Conservation (phyloP, 1,139 yeast genomes). For the Suzukiozyma palmioleophila region DNA sequence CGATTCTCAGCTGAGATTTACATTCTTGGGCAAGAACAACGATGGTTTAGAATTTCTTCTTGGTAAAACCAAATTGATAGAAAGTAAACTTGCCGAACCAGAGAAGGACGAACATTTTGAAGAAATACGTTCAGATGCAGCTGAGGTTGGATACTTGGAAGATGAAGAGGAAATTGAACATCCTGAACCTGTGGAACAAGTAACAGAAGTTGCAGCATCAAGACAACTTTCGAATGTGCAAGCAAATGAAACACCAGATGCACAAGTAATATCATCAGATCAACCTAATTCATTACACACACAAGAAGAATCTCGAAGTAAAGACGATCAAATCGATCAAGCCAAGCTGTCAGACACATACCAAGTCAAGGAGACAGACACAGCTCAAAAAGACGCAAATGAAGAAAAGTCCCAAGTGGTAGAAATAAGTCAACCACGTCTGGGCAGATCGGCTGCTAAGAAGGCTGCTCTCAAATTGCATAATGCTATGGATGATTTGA, state of each 20-base stretch:
- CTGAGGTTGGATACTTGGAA: slow-evolving; percentile 9
- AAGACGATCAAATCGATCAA: not conserved
- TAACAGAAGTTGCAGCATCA: slow-evolving; percentile 1
- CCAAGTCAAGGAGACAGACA: slow-evolving; percentile 1
- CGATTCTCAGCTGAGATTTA: slow-evolving; percentile 38
- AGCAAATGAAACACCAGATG: slow-evolving; percentile 1
- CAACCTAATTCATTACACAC: slow-evolving; percentile 1
- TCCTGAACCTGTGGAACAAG: not conserved
- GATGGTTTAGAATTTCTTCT: slow-evolving; percentile 39
- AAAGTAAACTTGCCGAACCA: slow-evolving; percentile 5
- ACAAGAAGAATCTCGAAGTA: slow-evolving; percentile 2
- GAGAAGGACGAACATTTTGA: slow-evolving; percentile 23
- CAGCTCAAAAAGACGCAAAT: not conserved
- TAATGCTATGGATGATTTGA: slow-evolving; percentile 62
- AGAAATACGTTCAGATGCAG: slow-evolving; percentile 29
- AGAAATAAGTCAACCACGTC: not conserved
- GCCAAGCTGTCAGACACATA: not conserved
- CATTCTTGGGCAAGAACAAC: slow-evolving; percentile 39
- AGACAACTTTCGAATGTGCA: not conserved
- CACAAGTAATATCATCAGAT: not conserved
- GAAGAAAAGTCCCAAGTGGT: slow-evolving; percentile 5
- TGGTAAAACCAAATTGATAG: slow-evolving; percentile 48
- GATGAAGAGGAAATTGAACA: slow-evolving; percentile 5
- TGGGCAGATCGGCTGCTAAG: slow-evolving; percentile 53
- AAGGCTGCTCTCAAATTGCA: slow-evolving; percentile 68